Evolutionary conservation across 208 protist species (phyloP).

Genomic region (Leishmania major): DNA sequence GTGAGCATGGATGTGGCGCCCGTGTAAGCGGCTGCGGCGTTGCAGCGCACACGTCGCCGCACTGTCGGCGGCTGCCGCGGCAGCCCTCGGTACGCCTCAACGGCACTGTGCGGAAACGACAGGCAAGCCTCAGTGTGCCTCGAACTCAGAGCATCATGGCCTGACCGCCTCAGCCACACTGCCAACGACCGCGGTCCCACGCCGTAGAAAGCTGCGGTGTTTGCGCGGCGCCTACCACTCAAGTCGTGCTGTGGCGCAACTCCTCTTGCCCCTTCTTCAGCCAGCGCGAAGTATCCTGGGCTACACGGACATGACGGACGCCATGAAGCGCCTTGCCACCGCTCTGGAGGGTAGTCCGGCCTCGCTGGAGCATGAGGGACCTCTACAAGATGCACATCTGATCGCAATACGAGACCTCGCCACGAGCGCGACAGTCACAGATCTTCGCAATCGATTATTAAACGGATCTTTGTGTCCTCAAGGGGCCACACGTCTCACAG

Average conservation of each 20-base stretch:
- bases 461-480: constrained; percentile 7
- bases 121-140: background rate
- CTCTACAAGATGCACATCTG: constrained; percentile 9
- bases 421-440: constrained; percentile 6
- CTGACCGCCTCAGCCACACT: background rate
- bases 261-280: constrained; percentile 22
- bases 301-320: background rate
- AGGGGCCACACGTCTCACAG: background rate
- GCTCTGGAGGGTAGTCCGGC: constrained; percentile 5
- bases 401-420: constrained; percentile 16
- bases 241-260: constrained; percentile 27
- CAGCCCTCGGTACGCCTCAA: background rate
- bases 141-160: background rate
- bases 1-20: constrained; percentile 2
- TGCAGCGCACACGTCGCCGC: background rate
- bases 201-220: constrained; percentile 11
- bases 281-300: background rate
- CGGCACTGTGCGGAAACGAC: background rate
- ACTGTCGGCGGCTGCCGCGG: background rate
- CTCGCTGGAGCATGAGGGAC: constrained; percentile 16
- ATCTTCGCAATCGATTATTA: constrained; percentile 1
- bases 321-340: background rate
- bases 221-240: constrained; percentile 34
- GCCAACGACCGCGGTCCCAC: background rate
- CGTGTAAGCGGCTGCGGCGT: background rate